Conservation (phyloP, 805 yeast species). For the Cyberlindnera mrakii region DNA sequence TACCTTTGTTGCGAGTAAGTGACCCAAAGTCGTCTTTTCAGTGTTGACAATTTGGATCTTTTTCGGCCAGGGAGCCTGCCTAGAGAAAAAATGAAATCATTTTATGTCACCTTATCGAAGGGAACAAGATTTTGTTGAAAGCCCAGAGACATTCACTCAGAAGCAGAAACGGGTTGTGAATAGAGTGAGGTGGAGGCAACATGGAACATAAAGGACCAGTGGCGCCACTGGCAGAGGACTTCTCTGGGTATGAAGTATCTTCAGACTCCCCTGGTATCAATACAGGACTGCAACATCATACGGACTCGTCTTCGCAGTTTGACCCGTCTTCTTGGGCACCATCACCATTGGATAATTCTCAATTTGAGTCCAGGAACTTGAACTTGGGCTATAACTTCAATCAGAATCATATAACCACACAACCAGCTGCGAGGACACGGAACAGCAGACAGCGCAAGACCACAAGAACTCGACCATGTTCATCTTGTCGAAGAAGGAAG, state of each 20-base stretch:
- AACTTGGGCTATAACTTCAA: constrained; percentile 9
- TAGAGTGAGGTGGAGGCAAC: too few species aligned
- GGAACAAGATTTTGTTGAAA: too few species aligned
- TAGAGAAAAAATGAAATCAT: too few species aligned
- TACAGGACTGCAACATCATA: constrained; percentile 3
- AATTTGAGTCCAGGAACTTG: constrained; percentile 4
- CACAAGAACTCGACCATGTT: constrained; percentile 30
- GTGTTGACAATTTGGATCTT: too few species aligned
- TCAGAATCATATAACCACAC: constrained; percentile 13
- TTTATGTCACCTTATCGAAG: too few species aligned
- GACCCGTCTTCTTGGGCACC: background rate
- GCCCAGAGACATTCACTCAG: too few species aligned
- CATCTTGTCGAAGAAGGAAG: constrained; percentile 32
- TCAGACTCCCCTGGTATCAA: constrained; percentile 3
- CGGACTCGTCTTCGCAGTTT: background rate
- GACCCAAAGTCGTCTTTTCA: too few species aligned
- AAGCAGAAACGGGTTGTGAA: too few species aligned
- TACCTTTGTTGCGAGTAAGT: too few species aligned
- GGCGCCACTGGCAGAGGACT: constrained; percentile 5
- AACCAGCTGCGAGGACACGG: constrained; percentile 1
- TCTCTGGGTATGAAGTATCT: constrained; percentile 3
- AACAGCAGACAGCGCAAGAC: constrained; percentile 7
- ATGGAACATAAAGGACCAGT: too few species aligned
- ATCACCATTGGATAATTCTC: constrained; percentile 7
- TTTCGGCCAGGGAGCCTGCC: too few species aligned